Conservation (phyloP, 2,329 filamentous ascomycete genomes). For the Amphichorda felina region DNA sequence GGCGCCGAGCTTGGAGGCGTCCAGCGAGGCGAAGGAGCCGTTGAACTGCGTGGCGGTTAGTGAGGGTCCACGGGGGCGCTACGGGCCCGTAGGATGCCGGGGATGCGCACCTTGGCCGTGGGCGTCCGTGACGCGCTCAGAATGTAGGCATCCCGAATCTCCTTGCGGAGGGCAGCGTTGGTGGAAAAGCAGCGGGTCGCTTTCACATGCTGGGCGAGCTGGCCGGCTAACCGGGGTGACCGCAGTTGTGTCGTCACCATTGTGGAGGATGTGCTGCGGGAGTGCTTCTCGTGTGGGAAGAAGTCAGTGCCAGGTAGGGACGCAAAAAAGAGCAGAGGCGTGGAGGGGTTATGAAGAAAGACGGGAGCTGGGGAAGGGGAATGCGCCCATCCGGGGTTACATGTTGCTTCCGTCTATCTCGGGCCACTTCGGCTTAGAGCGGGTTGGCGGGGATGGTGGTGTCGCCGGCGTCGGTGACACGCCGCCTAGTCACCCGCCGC, state of each 20-base stretch:
- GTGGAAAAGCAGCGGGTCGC: slow-evolving; percentile 34
- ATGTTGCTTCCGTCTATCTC: slow-evolving; percentile 11
- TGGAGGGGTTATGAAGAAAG: slow-evolving; percentile 2
- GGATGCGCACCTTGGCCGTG: slow-evolving; percentile 61
- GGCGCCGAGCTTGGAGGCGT: slow-evolving; percentile 81
- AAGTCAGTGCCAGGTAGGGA: no score
- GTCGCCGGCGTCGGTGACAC: no score
- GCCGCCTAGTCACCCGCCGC: no score
- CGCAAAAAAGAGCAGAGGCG: neutral
- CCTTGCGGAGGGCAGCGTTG: slow-evolving; percentile 34
- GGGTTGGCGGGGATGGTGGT: slow-evolving; percentile 10
- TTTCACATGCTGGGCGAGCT: slow-evolving; percentile 26
- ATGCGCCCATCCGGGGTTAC: no score
- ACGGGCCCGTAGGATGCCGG: neutral
- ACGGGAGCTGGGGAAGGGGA: slow-evolving; percentile 1
- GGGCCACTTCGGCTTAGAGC: slow-evolving; percentile 26
- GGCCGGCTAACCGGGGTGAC: slow-evolving; percentile 19
- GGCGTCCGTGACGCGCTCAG: slow-evolving; percentile 82
- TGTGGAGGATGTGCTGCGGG: slow-evolving; percentile 7
- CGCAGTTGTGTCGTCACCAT: slow-evolving; percentile 21
- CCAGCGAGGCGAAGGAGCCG: slow-evolving; percentile 71
- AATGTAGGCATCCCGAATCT: slow-evolving; percentile 89
- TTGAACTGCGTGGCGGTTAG: slow-evolving; percentile 61
- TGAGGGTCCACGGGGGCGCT: neutral
- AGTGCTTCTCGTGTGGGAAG: no score